A percentile compares a stretch with the other conserved stretches of the same genome.
phyloP scores from a whole-genome alignment of 225 moss, liverwort and hornwort species.

The Polytrichum commune region DNA sequence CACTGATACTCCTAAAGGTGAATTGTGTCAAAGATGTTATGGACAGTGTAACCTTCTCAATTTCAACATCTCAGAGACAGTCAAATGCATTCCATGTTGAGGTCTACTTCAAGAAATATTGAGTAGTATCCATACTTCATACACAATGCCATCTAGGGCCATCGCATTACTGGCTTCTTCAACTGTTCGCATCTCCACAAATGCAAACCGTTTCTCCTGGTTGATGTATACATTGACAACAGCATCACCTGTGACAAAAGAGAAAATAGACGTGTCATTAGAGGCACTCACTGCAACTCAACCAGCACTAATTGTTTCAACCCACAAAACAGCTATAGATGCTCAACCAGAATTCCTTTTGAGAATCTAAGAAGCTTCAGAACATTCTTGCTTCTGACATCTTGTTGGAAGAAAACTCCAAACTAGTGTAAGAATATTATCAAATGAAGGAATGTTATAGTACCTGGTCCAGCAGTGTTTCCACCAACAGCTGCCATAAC shows the following conservation, averaged over 20 bases:
- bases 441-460: too few species aligned
- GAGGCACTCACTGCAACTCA: neutral
- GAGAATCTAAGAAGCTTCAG: too few species aligned
- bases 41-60: too few species aligned
- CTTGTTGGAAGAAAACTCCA: too few species aligned
- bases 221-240: slow-evolving; percentile 98
- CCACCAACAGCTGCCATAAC: slow-evolving; percentile 98
- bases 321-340: neutral
- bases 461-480: slow-evolving; percentile 99
- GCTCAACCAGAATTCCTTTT: neutral
- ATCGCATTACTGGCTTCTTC: slow-evolving; percentile 99
- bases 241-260: slow-evolving; percentile 66
- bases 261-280: neutral
- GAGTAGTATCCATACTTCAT: slow-evolving; percentile 45
- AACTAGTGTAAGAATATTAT: too few species aligned
- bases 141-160: slow-evolving; percentile 95
- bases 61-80: too few species aligned
- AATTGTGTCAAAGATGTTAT: too few species aligned
- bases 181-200: slow-evolving; percentile 98
- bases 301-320: too few species aligned
- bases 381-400: too few species aligned
- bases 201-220: slow-evolving; percentile 95
- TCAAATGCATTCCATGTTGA: too few species aligned
- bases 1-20: too few species aligned
- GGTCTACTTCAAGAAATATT: too few species aligned